Conservation (phyloP, 257 asterid genomes). For the Ligustrum vulgare region DNA sequence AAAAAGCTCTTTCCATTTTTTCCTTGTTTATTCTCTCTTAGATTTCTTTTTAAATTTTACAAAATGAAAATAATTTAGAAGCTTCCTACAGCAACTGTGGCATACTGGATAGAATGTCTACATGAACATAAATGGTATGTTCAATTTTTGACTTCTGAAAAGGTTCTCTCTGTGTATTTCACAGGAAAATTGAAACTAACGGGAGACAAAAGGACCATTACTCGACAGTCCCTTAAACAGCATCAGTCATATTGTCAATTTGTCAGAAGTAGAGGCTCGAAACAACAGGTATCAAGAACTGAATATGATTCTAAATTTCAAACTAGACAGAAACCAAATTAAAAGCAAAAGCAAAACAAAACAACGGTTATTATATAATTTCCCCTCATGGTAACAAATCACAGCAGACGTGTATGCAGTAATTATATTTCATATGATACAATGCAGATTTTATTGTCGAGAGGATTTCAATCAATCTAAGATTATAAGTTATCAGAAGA, state of each 20-base stretch:
- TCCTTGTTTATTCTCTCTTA: neutral
- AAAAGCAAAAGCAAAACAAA: neutral
- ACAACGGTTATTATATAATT: neutral
- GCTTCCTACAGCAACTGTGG: neutral
- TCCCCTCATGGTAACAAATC: neutral
- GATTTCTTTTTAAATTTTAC: neutral
- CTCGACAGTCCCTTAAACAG: neutral
- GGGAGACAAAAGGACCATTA: neutral
- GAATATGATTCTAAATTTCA: neutral
- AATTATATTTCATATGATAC: neutral
- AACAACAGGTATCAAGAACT: neutral
- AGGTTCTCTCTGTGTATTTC: neutral
- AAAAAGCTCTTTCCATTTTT: neutral
- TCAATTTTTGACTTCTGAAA: neutral
- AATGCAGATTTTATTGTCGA: neutral
- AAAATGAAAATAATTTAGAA: neutral
- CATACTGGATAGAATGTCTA: neutral
- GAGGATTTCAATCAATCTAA: constrained; percentile 2
- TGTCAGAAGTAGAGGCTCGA: neutral
- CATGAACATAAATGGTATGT: neutral
- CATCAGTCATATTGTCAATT: neutral
- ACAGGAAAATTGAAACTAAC: neutral
- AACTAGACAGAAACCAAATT: neutral
- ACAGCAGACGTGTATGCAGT: neutral
- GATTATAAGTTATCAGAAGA: constrained; percentile 1